Evolutionary conservation across 2,329 filamentous ascomycete species (phyloP).

Genomic region (Thelonectria blattea): DNA sequence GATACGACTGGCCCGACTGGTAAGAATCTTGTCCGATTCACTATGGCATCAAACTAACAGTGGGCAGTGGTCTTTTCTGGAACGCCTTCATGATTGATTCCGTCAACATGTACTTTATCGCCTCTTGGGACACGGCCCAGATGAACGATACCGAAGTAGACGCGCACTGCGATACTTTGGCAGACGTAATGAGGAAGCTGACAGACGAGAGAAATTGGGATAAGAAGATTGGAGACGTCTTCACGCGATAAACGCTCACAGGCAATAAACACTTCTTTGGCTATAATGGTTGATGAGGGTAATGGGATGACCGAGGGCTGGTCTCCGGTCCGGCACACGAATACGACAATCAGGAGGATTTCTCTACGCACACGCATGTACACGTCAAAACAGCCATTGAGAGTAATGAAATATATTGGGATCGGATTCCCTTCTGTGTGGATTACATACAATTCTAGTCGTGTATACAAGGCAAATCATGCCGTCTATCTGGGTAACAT

Average conservation of each 20-base stretch:
- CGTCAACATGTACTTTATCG: slow-evolving; percentile 44
- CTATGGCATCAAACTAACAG: neutral
- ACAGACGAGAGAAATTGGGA: slow-evolving; percentile 38
- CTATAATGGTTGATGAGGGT: neutral
- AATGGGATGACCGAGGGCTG: neutral
- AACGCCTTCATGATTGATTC: slow-evolving; percentile 46
- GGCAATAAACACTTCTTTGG: neutral
- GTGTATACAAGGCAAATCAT: slow-evolving; percentile 15
- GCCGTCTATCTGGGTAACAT: slow-evolving; percentile 15
- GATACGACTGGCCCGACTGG: slow-evolving; percentile 49
- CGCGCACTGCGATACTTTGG: slow-evolving; percentile 39
- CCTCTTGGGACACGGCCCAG: slow-evolving; percentile 50
- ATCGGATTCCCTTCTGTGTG: slow-evolving; percentile 9
- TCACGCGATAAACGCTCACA: slow-evolving; percentile 10
- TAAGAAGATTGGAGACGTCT: slow-evolving; percentile 37
- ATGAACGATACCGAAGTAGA: slow-evolving; percentile 43
- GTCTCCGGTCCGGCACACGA: neutral
- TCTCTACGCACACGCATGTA: neutral
- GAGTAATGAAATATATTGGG: slow-evolving; percentile 4
- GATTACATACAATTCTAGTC: slow-evolving; percentile 20
- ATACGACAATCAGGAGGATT: neutral
- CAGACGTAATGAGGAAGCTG: slow-evolving; percentile 41
- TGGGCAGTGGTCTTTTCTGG: slow-evolving; percentile 46
- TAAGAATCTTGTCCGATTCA: slow-evolving; percentile 28
- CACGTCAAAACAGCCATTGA: neutral